A percentile compares a stretch with the other conserved stretches of the same genome.
Conservation (phyloP, 78 protist genomes). For the Isochrysis galbana region DNA sequence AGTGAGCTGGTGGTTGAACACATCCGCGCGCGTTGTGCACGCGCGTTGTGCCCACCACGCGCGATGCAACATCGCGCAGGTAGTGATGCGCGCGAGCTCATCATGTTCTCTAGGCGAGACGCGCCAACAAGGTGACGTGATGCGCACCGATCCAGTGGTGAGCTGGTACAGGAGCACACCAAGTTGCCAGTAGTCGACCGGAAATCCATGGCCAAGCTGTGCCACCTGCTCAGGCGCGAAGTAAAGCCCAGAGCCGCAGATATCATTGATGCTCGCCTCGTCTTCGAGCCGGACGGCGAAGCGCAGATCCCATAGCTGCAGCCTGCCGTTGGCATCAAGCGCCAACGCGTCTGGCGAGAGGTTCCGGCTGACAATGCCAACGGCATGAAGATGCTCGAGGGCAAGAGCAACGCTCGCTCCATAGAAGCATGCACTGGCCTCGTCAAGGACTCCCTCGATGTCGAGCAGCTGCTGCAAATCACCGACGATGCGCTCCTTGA, state of each 20-base stretch:
- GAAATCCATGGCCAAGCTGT: neutral
- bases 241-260: constrained; percentile 52
- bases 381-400: neutral
- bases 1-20: too few relatives aligned
- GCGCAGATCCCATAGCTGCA: constrained; percentile 6
- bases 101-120: too few relatives aligned
- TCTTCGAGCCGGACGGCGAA: neutral
- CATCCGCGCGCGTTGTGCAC: too few relatives aligned
- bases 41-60: too few relatives aligned
- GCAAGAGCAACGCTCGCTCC: neutral
- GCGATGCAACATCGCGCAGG: too few relatives aligned
- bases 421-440: neutral
- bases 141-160: neutral
- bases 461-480: neutral
- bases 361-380: neutral
- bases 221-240: constrained; percentile 57
- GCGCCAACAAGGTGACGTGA: too few relatives aligned
- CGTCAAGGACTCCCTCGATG: neutral
- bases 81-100: too few relatives aligned
- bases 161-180: neutral
- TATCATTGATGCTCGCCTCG: neutral
- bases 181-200: constrained; percentile 52
- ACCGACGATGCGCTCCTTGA: neutral
- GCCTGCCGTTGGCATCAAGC: neutral
- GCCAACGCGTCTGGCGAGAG: neutral